Base-by-base conservation (phyloP, 768 basidiomycete genomes). In the Rhodotorula toruloides region DNA sequence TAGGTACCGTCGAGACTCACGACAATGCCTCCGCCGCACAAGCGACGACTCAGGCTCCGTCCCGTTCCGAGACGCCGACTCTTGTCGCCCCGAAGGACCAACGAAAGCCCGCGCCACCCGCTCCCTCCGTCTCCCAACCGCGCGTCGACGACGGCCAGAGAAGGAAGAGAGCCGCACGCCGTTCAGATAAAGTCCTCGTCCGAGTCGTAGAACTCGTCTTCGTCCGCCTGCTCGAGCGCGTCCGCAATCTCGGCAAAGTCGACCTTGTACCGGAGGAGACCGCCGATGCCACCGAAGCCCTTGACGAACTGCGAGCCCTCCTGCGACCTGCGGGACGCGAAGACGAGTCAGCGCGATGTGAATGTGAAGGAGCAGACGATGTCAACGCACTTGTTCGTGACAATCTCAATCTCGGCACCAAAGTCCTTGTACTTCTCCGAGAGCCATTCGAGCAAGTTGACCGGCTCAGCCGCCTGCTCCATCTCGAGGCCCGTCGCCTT, bases 351-450 rank as follows among this genome's bases (percentile, higher is more conserved):
- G 29, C 39, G 40, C n/a, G 22, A 43, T 12, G 12, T 12, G 42
- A 42, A 21, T 42, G 12, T 42, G 42, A n/a, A n/a, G n/a, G n/a
- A n/a, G n/a, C n/a, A n/a, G n/a, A n/a, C n/a, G n/a, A n/a, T n/a
- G n/a, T n/a, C n/a, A n/a, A n/a, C n/a, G n/a, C n/a, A 93, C 58
- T 87, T 85, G 63, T 64, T 69, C 70, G 93, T 94, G 49, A 98
- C 86, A 76, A 98, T 97, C 80, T 93, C 91, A 67, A 97, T 86
- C 72, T 87, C 87, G 57, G 94, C 90, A 68, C 94, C 96, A 76
- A 97, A 98, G 47, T 94, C 91, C 78, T 90, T 92, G 83, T 98
- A 99, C 77, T 93, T 91, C 77, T 98, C 96, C 50, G 96, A 87
- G 77, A 98, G 91, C 96, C 96, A 98, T 78, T 99, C 96, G 65